Evolutionary conservation across 2,329 filamentous ascomycete genomes (phyloP), one percentile per base, ranked within the genome.

Genomic region (Chaetomium globosum): DNA sequence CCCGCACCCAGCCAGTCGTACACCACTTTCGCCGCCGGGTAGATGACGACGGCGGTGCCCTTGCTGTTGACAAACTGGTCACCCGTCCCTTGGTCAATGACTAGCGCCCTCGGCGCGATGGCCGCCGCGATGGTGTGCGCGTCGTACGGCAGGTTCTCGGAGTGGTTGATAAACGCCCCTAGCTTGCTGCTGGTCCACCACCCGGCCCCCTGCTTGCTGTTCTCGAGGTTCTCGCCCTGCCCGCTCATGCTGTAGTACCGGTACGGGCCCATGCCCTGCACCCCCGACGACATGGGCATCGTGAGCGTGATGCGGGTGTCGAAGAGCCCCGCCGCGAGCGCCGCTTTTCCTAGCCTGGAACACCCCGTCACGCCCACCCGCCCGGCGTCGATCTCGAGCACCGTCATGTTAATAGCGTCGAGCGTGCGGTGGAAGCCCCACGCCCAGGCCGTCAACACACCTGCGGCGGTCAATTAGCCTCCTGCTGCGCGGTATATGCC

Each of bases 101-200:
- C 76, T 7, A 87, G 74, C 2, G 83, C 83, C 26, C 84, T 76
- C 2, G 85, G 85, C n/a, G 83, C 83, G 31, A 87, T 78, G 23
- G 86, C 78, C 8, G 80, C 84, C n/a, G 82, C 84, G 51, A 87
- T 80, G 69, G 82, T 81, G 73, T 87, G 85, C 57, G 85, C 84
- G 70, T 87, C 85, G 67, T 82, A 82, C 2, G 85, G 83, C 53
- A 87, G 76, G 71, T 80, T 80, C 71, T 80, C 80, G 63, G 79
- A 77, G 68, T 77, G 82, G 79, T 89, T 85, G 81, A 81, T 77
- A 67, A 80, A 78, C 12, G 81, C 90, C 59, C 83, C 81, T 60
- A 86, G 82, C 46, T 75, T 75, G 39, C 72, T 76, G 65, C 81
- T 80, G 74, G 83, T 85, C 84, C 84, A 87, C 71, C 84, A 85